These are phyloP conservation scores for Ailanthus altissimus DNA, from an alignment of 345 rosid genomes.

Conservation along the genomic window DNA sequence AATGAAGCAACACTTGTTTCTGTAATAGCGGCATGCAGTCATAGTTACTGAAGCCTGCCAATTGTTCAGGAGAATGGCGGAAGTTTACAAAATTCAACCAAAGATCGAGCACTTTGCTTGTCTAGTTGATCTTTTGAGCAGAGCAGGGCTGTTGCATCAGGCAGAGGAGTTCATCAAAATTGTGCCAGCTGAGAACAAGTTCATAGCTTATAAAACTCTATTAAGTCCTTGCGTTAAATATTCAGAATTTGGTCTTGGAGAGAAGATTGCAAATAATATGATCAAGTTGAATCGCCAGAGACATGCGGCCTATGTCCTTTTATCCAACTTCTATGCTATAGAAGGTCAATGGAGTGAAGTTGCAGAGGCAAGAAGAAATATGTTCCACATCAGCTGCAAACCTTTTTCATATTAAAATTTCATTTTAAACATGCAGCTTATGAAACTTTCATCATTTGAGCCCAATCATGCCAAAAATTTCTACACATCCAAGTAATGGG, in stretches of 20 bases:
- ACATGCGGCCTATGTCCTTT: conserved; percentile 19
- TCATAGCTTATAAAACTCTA: conserved; percentile 21
- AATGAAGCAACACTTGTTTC: conserved; percentile 38
- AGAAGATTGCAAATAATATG: conserved; percentile 25
- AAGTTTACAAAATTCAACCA: conserved; percentile 20
- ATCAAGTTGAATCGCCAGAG: conserved; percentile 12
- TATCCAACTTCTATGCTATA: conserved; percentile 38
- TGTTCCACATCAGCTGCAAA: neutral
- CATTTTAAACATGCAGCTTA: neutral
- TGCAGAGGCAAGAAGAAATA: conserved; percentile 23
- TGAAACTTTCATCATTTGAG: neutral
- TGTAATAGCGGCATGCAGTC: conserved; percentile 29
- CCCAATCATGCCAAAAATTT: too few relatives aligned
- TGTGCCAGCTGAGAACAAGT: conserved; percentile 7
- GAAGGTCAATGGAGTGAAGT: conserved; percentile 33
- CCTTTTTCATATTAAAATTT: neutral
- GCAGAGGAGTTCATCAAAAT: conserved; percentile 29
- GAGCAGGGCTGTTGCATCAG: conserved; percentile 31
- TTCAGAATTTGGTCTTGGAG: conserved; percentile 27
- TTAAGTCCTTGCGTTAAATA: conserved; percentile 33
- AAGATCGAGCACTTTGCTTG: conserved; percentile 32
- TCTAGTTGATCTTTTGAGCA: conserved; percentile 30
- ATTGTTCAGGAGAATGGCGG: conserved; percentile 28
- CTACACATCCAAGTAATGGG: too few relatives aligned
- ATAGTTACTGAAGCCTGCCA: conserved; percentile 32